Percentiles rank a stretch among this genome's conserved stretches.
phyloP scores from a whole-genome alignment of 1,284 basidiomycete genomes.

The Boletus holoroseus region DNA sequence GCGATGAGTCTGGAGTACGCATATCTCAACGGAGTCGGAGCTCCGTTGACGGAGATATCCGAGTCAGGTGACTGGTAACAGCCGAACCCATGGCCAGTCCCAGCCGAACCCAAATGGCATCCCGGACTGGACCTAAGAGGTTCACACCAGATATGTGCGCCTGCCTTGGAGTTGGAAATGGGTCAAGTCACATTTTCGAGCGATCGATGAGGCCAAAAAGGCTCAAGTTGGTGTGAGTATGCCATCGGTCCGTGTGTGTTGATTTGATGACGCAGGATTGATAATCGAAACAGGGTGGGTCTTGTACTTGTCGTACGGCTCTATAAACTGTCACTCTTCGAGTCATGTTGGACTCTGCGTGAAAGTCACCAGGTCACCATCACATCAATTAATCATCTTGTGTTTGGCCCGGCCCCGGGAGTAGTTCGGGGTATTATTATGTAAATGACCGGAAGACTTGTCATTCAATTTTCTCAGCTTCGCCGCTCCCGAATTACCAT shows the following conservation, averaged over 20 bases:
- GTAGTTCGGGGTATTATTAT: background rate
- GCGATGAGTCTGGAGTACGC: no score
- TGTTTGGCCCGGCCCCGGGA: background rate
- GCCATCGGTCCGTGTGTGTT: background rate
- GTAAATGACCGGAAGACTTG: no score
- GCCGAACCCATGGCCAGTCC: no score
- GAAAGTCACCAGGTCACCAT: background rate
- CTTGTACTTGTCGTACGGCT: background rate
- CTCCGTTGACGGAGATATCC: no score
- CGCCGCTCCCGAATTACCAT: background rate
- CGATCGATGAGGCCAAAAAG: background rate
- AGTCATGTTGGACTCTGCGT: background rate
- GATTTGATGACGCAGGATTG: background rate
- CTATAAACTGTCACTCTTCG: no score
- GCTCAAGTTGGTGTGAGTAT: background rate
- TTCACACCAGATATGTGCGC: background rate
- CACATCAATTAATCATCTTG: background rate
- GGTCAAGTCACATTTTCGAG: background rate
- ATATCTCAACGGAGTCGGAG: no score
- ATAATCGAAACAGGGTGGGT: background rate
- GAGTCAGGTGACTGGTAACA: no score
- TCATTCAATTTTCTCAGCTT: background rate
- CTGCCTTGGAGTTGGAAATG: background rate
- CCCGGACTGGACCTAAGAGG: no score
- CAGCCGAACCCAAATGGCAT: no score